phyloP scores from a whole-genome alignment of 805 yeast species.

The Ogataea chonburiensis region DNA sequence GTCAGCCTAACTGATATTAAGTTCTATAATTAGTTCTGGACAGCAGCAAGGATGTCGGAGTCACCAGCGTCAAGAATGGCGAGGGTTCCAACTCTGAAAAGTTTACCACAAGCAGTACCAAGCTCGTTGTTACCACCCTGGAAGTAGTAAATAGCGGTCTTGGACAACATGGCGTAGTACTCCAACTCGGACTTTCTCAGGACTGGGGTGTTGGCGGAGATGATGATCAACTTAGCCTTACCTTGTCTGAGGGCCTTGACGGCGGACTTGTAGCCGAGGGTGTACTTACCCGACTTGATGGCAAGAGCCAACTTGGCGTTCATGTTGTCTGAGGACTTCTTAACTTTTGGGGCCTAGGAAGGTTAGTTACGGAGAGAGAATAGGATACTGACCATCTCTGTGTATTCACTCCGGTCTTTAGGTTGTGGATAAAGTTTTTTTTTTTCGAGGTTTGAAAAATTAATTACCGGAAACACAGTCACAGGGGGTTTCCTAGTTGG shows the following conservation, averaged over 20 bases:
- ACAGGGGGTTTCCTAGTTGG: slow-evolving; percentile 3
- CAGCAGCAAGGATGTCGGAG: slow-evolving; percentile 91
- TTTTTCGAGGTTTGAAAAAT: slow-evolving; percentile 2
- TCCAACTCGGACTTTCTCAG: slow-evolving; percentile 99
- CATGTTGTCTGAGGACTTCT: slow-evolving; percentile 88
- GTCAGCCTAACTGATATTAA: slow-evolving; percentile 10
- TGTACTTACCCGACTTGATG: slow-evolving; percentile 98
- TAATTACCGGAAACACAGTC: slow-evolving; percentile 7
- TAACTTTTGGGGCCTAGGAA: slow-evolving; percentile 87
- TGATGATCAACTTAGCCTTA: slow-evolving; percentile 96
- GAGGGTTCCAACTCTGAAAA: slow-evolving; percentile 99
- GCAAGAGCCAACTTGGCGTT: slow-evolving; percentile 98
- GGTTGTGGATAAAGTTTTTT: slow-evolving; percentile 7
- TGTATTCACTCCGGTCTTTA: slow-evolving; percentile 95
- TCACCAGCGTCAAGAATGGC: slow-evolving; percentile 98
- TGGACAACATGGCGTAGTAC: slow-evolving; percentile 99
- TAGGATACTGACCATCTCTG: slow-evolving; percentile 95
- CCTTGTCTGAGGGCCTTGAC: slow-evolving; percentile 98
- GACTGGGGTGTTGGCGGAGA: slow-evolving; percentile 99
- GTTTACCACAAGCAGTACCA: slow-evolving; percentile 99
- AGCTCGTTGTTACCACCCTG: slow-evolving; percentile 99
- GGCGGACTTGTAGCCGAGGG: slow-evolving; percentile 99
- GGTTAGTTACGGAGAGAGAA: slow-evolving; percentile 50
- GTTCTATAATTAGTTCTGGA: slow-evolving; percentile 30
- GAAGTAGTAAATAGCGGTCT: slow-evolving; percentile 97